These are phyloP conservation scores for Cryptococcus floricola DNA, from an alignment of 1,284 basidiomycete genomes.

Conservation along the genomic window DNA sequence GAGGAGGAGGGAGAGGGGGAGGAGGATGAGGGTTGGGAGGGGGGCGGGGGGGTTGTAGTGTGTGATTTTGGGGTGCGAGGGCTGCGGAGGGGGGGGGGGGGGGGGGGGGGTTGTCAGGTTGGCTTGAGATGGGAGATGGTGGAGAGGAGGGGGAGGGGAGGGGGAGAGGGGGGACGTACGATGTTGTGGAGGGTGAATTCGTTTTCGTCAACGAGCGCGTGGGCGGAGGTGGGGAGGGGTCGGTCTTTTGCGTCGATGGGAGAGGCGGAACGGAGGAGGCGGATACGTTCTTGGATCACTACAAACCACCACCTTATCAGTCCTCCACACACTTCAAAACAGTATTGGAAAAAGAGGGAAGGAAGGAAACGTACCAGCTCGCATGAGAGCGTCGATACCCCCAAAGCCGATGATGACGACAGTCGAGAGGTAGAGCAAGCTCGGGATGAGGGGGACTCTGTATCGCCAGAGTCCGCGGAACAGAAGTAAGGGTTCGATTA, in stretches of 20 bases:
- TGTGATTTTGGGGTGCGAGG: conserved; percentile 8
- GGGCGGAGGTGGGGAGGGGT: too few species aligned
- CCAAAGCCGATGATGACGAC: conserved; percentile 30
- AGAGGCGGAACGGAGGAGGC: conserved; percentile 3
- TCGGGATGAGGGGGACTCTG: conserved; percentile 13
- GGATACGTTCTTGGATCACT: conserved; percentile 12
- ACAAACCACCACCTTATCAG: background rate
- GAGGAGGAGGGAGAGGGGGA: conserved; percentile 6
- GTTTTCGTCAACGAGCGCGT: too few species aligned
- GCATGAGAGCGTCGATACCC: conserved; percentile 30
- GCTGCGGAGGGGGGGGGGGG: too few species aligned
- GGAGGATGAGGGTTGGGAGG: background rate
- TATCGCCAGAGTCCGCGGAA: conserved; percentile 11
- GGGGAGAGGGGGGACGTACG: too few species aligned
- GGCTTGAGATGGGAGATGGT: too few species aligned
- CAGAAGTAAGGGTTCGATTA: conserved; percentile 17
- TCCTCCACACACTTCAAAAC: background rate
- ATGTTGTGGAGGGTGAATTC: too few species aligned
- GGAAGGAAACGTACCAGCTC: conserved; percentile 28
- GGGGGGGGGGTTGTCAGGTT: background rate
- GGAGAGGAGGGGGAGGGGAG: too few species aligned
- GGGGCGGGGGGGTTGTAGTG: conserved; percentile 5
- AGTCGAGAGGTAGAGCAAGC: conserved; percentile 27
- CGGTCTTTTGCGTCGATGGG: background rate
- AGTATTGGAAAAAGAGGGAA: background rate